phyloP scores from a whole-genome alignment of 441 rosid species.

The Lepidium campestre region DNA sequence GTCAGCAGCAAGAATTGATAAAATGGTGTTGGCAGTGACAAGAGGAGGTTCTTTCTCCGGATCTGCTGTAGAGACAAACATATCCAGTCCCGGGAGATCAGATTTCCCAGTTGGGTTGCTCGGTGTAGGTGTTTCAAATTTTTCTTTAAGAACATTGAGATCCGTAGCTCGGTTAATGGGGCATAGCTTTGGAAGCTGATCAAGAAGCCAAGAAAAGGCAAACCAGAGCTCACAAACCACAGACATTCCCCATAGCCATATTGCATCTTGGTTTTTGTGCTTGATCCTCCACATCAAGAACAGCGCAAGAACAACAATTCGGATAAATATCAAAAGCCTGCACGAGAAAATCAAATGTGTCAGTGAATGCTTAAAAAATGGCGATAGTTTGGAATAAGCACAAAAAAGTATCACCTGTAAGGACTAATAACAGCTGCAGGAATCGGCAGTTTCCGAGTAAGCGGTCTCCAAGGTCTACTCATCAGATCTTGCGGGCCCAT shows the following conservation, averaged over 20 bases:
- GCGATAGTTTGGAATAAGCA: not conserved
- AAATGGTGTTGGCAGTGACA: constrained; percentile 84
- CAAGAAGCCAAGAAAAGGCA: constrained; percentile 93
- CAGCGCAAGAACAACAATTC: constrained; percentile 65
- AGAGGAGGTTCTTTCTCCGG: constrained; percentile 97
- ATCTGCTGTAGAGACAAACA: constrained; percentile 91
- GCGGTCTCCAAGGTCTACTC: constrained; percentile 93
- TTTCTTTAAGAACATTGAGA: constrained; percentile 78
- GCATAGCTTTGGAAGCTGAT: constrained; percentile 87
- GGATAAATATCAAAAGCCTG: constrained; percentile 74
- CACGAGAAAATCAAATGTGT: constrained; percentile 1
- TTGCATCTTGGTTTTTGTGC: constrained; percentile 55
- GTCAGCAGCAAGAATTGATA: constrained; percentile 79
- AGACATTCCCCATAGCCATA: constrained; percentile 97
- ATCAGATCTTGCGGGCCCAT: constrained; percentile 68
- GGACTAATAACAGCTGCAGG: constrained; percentile 93
- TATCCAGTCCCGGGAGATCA: constrained; percentile 84
- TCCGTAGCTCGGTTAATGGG: constrained; percentile 84
- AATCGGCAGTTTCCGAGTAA: constrained; percentile 76
- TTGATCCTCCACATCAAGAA: constrained; percentile 69
- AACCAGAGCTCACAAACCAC: constrained; percentile 93
- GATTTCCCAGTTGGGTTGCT: constrained; percentile 77
- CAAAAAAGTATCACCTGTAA: constrained; percentile 46
- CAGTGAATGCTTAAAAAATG: not conserved
- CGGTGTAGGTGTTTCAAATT: constrained; percentile 65